Conservation (phyloP, 2,329 filamentous ascomycete species). For the Aspergillus pseudoviridinutans region DNA sequence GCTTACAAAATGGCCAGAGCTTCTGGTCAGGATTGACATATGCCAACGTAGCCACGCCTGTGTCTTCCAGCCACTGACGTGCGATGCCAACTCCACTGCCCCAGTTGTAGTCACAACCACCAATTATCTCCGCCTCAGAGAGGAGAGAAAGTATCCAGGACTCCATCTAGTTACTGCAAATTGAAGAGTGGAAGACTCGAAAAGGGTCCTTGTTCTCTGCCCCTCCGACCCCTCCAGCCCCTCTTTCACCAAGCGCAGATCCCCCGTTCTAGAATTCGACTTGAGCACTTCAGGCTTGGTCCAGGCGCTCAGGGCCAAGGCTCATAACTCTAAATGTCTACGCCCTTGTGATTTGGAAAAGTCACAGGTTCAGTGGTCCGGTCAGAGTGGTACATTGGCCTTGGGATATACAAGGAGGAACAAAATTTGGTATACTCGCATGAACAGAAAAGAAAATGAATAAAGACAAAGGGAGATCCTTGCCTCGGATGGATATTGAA, state of each 20-base stretch:
- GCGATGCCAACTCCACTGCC: not conserved
- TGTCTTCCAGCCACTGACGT: not conserved
- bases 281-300: not conserved
- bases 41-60: not conserved
- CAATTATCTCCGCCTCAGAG: not conserved
- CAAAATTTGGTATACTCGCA: not conserved
- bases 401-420: not conserved
- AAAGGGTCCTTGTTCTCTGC: not conserved
- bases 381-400: not conserved
- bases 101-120: not conserved
- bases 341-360: not conserved
- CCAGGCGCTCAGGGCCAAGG: not conserved
- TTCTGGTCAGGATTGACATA: not conserved
- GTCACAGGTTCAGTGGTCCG: not conserved
- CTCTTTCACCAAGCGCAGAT: not conserved
- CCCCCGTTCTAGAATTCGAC: not conserved
- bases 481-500: not conserved
- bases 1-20: not conserved
- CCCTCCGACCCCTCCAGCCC: too few species aligned
- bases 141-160: not conserved
- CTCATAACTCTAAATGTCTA: not conserved
- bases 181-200: not conserved
- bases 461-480: not conserved
- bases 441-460: not conserved
- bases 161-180: not conserved